Evolutionary conservation across 2,329 filamentous ascomycete species (phyloP).

Genomic region (Sclerotinia sclerotiorum): DNA sequence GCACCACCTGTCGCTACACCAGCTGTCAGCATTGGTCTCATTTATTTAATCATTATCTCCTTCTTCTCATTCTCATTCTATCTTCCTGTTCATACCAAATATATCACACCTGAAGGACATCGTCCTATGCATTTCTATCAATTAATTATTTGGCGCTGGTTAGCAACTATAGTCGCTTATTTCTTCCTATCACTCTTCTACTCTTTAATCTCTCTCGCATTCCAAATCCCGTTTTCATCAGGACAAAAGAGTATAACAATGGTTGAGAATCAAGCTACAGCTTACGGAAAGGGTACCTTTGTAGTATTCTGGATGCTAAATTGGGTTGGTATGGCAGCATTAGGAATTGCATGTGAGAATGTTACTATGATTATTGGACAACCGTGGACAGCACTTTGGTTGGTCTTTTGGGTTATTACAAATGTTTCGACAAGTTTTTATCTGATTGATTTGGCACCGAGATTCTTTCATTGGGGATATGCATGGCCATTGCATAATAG

Average conservation of each 20-base stretch:
- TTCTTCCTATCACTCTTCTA: slow-evolving; percentile 63
- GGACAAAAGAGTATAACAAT: slow-evolving; percentile 47
- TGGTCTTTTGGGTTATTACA: slow-evolving; percentile 46
- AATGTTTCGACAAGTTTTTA: slow-evolving; percentile 64
- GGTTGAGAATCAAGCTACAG: slow-evolving; percentile 49
- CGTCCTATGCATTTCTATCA: slow-evolving; percentile 59
- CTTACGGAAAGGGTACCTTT: slow-evolving; percentile 59
- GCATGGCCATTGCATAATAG: slow-evolving; percentile 63
- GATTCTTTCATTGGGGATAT: slow-evolving; percentile 62
- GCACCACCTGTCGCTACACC: slow-evolving; percentile 54
- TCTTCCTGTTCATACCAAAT: slow-evolving; percentile 61
- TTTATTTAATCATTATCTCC: slow-evolving; percentile 63
- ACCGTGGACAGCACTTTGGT: slow-evolving; percentile 41
- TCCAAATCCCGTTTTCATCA: slow-evolving; percentile 61
- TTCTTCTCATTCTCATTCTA: slow-evolving; percentile 68
- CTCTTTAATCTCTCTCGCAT: slow-evolving; percentile 62
- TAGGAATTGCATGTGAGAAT: slow-evolving; percentile 65
- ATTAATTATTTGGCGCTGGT: slow-evolving; percentile 58
- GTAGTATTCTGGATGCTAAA: slow-evolving; percentile 64
- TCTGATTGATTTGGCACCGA: slow-evolving; percentile 55
- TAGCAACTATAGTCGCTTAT: slow-evolving; percentile 57
- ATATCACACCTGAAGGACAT: slow-evolving; percentile 54
- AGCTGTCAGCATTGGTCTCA: slow-evolving; percentile 60
- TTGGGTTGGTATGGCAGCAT: slow-evolving; percentile 60
- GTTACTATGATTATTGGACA: slow-evolving; percentile 62